A percentile compares a stretch with the other conserved stretches of the same genome.
Evolutionary conservation across 106 monocot species (phyloP).

Genomic region (Vanilla planifolia): DNA sequence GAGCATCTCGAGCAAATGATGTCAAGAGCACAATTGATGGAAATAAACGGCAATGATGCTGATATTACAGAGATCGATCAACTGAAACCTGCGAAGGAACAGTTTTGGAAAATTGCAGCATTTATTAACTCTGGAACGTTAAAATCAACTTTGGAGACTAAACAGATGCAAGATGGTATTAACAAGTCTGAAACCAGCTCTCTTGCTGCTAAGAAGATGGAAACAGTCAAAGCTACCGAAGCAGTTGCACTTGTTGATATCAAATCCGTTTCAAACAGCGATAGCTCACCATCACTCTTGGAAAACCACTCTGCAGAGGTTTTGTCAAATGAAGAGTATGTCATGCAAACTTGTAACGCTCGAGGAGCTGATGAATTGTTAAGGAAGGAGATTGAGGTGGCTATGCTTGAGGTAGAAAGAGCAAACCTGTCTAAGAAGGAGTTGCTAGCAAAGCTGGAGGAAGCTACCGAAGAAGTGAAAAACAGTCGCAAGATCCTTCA

Average conservation of each 20-base stretch:
- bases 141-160: slow-evolving; percentile 45
- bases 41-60: slow-evolving; percentile 21
- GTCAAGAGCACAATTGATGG: slow-evolving; percentile 28
- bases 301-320: slow-evolving; percentile 20
- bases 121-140: slow-evolving; percentile 38
- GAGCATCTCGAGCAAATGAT: slow-evolving; percentile 52
- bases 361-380: slow-evolving; percentile 50
- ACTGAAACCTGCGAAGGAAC: slow-evolving; percentile 53
- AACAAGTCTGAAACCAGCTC: slow-evolving; percentile 50
- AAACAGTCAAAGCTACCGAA: slow-evolving; percentile 69
- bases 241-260: slow-evolving; percentile 44
- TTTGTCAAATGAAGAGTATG: slow-evolving; percentile 50
- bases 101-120: slow-evolving; percentile 42
- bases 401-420: slow-evolving; percentile 44
- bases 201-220: slow-evolving; percentile 71
- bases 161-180: slow-evolving; percentile 35
- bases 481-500: slow-evolving; percentile 40
- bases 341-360: slow-evolving; percentile 36
- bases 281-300: slow-evolving; percentile 9
- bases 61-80: slow-evolving; percentile 48
- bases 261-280: slow-evolving; percentile 28
- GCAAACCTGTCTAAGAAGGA: slow-evolving; percentile 41
- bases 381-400: slow-evolving; percentile 43
- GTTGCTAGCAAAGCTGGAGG: slow-evolving; percentile 41
- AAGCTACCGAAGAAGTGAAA: slow-evolving; percentile 47